Conservation (phyloP, 345 rosid genomes). For the Euphorbia pulcherrima region DNA sequence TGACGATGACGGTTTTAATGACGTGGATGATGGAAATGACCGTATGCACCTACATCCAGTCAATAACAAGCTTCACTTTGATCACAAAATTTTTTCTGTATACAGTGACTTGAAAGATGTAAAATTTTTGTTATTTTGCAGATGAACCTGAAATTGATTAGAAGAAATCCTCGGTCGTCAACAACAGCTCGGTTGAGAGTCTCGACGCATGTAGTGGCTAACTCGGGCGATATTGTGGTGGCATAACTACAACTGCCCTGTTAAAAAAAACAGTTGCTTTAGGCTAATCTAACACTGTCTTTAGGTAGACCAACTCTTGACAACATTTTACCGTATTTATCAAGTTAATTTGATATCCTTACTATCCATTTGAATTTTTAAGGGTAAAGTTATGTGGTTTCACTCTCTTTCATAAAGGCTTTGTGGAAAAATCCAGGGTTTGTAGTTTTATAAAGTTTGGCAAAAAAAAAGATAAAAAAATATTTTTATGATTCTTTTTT, state of each 20-base stretch:
- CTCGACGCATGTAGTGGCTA: neutral
- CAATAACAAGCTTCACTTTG: neutral
- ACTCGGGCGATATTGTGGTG: neutral
- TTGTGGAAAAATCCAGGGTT: no score
- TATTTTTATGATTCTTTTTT: no score
- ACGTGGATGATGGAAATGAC: neutral
- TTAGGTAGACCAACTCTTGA: neutral
- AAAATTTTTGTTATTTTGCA: neutral
- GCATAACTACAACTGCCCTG: neutral
- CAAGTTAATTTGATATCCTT: neutral
- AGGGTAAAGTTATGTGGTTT: neutral
- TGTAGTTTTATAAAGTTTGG: no score
- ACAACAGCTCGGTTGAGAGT: neutral
- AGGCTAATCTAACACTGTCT: no score
- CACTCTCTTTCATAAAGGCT: no score
- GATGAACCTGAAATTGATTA: constrained; percentile 6
- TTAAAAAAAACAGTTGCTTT: neutral
- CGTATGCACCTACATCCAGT: neutral
- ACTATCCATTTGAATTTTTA: neutral
- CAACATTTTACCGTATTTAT: neutral
- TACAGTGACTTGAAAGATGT: neutral
- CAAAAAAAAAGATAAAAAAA: no score
- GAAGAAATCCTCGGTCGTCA: neutral
- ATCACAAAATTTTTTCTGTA: neutral
- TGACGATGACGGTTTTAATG: neutral